Conservation (phyloP, 1,284 basidiomycete species). For the Pulveroboletus sp. region DNA sequence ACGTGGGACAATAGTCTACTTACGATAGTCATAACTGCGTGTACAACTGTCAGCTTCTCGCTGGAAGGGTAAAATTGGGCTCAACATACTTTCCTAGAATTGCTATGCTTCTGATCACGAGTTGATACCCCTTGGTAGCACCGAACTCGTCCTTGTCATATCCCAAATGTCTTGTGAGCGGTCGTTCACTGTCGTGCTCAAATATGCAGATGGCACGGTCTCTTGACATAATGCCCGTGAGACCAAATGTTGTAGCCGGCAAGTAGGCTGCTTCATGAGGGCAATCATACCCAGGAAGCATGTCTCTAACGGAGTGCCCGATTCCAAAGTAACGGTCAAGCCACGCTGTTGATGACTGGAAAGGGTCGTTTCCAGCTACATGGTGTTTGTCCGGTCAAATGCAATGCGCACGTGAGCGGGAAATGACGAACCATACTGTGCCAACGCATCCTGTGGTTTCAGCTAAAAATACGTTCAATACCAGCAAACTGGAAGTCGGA, state of each 20-base stretch:
- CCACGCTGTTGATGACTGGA: conserved; percentile 64
- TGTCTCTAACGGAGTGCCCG: conserved; percentile 51
- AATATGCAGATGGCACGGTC: conserved; percentile 64
- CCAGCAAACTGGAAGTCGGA: not conserved
- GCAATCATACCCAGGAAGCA: conserved; percentile 68
- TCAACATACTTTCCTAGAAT: conserved; percentile 61
- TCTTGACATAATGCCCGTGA: conserved; percentile 44
- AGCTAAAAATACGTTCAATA: conserved; percentile 39
- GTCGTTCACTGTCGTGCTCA: conserved; percentile 58
- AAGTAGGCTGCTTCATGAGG: conserved; percentile 61
- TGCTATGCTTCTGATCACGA: conserved; percentile 56
- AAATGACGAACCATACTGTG: conserved; percentile 53
- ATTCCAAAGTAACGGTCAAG: conserved; percentile 69
- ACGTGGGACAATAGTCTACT: conserved; percentile 29
- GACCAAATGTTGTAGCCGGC: conserved; percentile 54
- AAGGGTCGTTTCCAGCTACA: conserved; percentile 62
- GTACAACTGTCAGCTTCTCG: not conserved
- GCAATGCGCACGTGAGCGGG: not conserved
- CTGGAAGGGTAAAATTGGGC: not conserved
- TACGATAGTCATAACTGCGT: conserved; percentile 55
- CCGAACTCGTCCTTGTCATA: conserved; percentile 53
- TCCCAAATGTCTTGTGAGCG: conserved; percentile 60
- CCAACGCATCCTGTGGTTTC: conserved; percentile 59
- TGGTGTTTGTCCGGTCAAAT: not conserved
- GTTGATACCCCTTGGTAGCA: conserved; percentile 59